A percentile compares a stretch with the other conserved stretches of the same genome.
These are phyloP conservation scores for Cichorium intybus DNA, from an alignment of 140 eudicot species.

Conservation along the genomic window DNA sequence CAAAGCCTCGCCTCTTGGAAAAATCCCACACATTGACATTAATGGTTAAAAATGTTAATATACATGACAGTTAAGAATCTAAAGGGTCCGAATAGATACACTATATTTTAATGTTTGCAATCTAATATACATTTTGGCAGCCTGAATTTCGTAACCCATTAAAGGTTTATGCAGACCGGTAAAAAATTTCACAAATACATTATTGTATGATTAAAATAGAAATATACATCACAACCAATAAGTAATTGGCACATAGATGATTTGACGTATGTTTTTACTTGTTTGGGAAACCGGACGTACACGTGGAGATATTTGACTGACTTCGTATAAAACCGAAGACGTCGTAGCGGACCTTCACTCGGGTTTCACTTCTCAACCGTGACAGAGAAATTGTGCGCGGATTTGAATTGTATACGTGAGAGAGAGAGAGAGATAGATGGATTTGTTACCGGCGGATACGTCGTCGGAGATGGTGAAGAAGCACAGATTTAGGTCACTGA, in stretches of 20 bases:
- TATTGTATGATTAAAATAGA: no score
- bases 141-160: no score
- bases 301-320: conserved; percentile 15
- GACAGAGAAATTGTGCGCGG: conserved; percentile 1
- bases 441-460: conserved; percentile 66
- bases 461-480: conserved; percentile 50
- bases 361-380: conserved; percentile 13
- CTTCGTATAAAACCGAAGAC: conserved; percentile 12
- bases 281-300: conserved; percentile 4
- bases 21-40: no score
- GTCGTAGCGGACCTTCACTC: conserved; percentile 16
- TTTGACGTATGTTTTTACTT: conserved; percentile 3
- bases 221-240: not conserved
- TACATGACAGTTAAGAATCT: no score
- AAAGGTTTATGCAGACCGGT: no score
- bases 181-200: no score
- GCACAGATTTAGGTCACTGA: conserved; percentile 79
- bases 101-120: no score
- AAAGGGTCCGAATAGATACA: no score
- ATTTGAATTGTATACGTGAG: not conserved
- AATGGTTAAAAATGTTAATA: no score
- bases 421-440: conserved; percentile 37
- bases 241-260: not conserved
- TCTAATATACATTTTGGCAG: no score
- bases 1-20: no score